A percentile compares a stretch with the other conserved stretches of the same genome.
These are phyloP conservation scores for Leucogyrophana mollusca DNA, from an alignment of 768 basidiomycete genomes.

Conservation along the genomic window DNA sequence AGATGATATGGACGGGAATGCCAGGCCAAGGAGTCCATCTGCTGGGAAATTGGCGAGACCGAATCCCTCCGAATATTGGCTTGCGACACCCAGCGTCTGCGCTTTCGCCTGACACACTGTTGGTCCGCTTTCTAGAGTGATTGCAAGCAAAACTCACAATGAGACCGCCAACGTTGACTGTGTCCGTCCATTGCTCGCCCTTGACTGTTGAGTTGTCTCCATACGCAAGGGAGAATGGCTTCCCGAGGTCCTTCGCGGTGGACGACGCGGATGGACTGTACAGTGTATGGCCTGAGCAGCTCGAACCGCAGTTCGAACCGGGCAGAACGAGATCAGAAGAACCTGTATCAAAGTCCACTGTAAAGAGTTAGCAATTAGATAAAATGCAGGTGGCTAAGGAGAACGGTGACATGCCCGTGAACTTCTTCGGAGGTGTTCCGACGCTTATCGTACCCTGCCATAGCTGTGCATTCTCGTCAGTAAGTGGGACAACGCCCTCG, in stretches of 20 bases:
- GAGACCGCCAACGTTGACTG: conserved; percentile 38
- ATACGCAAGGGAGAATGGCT: conserved; percentile 33
- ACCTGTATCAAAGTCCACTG: conserved; percentile 55
- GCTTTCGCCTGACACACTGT: conserved; percentile 25
- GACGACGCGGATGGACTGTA: conserved; percentile 30
- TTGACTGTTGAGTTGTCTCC: conserved; percentile 36
- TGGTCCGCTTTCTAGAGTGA: conserved; percentile 1
- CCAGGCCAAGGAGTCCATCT: conserved; percentile 46
- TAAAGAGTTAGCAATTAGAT: neutral
- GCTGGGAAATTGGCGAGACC: conserved; percentile 20
- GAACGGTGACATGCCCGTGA: conserved; percentile 32
- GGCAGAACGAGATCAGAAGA: conserved; percentile 50
- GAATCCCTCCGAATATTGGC: conserved; percentile 33
- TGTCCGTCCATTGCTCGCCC: conserved; percentile 42
- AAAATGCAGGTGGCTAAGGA: neutral
- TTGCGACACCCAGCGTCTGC: conserved; percentile 46
- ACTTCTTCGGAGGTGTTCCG: conserved; percentile 45
- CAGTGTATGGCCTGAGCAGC: conserved; percentile 30
- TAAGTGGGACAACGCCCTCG: conserved; percentile 30
- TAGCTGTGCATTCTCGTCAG: conserved; percentile 35
- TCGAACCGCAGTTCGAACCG: conserved; percentile 19
- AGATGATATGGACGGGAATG: conserved; percentile 36
- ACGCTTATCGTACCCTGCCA: conserved; percentile 48
- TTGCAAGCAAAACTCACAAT: conserved; percentile 11
- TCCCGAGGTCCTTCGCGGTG: conserved; percentile 25